phyloP scores from a whole-genome alignment of 225 moss, liverwort and hornwort species.

The Physcomitrellopsis africana region DNA sequence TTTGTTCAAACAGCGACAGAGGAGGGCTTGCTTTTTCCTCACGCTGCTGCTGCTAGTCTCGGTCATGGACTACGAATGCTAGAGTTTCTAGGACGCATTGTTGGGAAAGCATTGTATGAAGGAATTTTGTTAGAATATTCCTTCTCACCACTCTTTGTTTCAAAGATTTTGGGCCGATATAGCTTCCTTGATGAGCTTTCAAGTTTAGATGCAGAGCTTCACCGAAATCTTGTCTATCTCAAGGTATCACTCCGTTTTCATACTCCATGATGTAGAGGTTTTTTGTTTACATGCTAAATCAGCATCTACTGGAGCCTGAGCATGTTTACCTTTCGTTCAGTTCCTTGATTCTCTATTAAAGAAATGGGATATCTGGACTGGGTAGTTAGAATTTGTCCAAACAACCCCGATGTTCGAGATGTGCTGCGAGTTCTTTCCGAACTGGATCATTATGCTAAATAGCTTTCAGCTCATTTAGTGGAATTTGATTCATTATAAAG shows the following conservation, averaged over 20 bases:
- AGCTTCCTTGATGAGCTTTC: constrained; percentile 92
- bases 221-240: constrained; percentile 90
- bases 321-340: neutral
- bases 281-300: no score
- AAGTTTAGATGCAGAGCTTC: constrained; percentile 88
- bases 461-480: no score
- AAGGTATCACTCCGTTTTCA: constrained; percentile 50
- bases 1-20: constrained; percentile 94
- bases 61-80: constrained; percentile 87
- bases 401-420: neutral
- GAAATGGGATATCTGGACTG: no score
- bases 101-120: constrained; percentile 89
- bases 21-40: constrained; percentile 86
- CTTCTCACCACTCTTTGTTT: constrained; percentile 83
- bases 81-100: constrained; percentile 87
- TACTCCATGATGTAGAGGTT: neutral
- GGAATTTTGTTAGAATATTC: constrained; percentile 90
- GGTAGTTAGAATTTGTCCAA: no score
- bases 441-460: neutral
- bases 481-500: no score
- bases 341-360: neutral
- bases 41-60: constrained; percentile 77
- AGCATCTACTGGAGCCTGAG: no score
- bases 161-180: constrained; percentile 77
- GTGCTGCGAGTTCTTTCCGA: constrained; percentile 8